Conservation (phyloP, 2,329 filamentous ascomycete species). For the Aspergillus flavus region DNA sequence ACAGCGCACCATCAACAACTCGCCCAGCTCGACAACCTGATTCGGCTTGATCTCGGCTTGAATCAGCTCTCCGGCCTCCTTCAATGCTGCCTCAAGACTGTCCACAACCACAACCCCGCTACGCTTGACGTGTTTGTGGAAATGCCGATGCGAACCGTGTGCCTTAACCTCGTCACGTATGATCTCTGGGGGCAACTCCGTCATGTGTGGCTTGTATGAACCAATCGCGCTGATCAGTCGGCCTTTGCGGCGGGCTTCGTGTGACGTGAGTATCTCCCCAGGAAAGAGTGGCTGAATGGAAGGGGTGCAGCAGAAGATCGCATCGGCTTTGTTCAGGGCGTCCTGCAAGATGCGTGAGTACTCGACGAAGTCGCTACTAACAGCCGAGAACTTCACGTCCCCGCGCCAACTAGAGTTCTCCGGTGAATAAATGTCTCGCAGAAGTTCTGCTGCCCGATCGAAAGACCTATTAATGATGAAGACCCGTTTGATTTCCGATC, state of each 20-base stretch:
- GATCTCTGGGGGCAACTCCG: conserved; percentile 78
- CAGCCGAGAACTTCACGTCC: conserved; percentile 67
- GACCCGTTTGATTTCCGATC: conserved; percentile 71
- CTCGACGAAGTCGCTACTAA: conserved; percentile 72
- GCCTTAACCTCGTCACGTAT: conserved; percentile 64
- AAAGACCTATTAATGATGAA: conserved; percentile 77
- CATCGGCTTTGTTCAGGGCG: conserved; percentile 70
- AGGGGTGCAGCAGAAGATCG: conserved; percentile 88
- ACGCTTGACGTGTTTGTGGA: conserved; percentile 55
- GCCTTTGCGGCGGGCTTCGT: conserved; percentile 48
- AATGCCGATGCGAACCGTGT: conserved; percentile 46
- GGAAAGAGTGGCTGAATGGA: conserved; percentile 76
- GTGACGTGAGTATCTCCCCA: conserved; percentile 67
- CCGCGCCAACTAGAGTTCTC: conserved; percentile 63
- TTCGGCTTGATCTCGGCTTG: conserved; percentile 71
- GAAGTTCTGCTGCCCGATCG: conserved; percentile 47
- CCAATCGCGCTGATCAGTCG: conserved; percentile 49
- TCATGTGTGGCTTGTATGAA: conserved; percentile 70
- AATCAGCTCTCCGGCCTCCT: conserved; percentile 85
- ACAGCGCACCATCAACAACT: conserved; percentile 68
- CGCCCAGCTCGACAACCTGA: conserved; percentile 84
- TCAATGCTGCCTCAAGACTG: conserved; percentile 75
- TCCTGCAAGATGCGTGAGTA: conserved; percentile 68
- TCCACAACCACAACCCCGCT: conserved; percentile 65
- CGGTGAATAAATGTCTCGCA: conserved; percentile 58